Evolutionary conservation across 352 stramenopile genomes (phyloP).

Genomic region (Pythium pyrilobum): DNA sequence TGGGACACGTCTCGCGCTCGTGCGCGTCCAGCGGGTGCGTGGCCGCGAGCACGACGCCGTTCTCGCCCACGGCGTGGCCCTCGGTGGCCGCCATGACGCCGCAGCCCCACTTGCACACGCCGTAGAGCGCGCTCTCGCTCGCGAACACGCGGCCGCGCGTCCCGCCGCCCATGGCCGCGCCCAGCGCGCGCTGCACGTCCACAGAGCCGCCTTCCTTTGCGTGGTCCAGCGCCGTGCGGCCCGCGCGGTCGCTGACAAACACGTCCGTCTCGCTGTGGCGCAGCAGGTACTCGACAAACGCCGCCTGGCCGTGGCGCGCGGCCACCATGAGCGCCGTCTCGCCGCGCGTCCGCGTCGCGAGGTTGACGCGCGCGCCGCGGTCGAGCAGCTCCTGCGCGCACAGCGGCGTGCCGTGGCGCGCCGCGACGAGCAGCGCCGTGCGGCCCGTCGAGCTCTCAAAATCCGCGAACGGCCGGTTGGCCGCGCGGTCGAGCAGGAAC

Average conservation of each 20-base stretch:
- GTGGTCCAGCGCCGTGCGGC: conserved; percentile 41
- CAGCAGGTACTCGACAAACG: conserved; percentile 55
- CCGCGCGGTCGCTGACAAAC: conserved; percentile 22
- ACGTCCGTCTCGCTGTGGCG: conserved; percentile 31
- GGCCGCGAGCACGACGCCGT: conserved; percentile 22
- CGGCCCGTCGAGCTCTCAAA: conserved; percentile 47
- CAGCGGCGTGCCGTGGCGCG: conserved; percentile 37
- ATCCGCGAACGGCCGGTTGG: conserved; percentile 52
- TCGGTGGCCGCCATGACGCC: conserved; percentile 39
- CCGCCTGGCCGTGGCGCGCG: conserved; percentile 35
- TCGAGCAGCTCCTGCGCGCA: conserved; percentile 53
- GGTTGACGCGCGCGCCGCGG: conserved; percentile 47
- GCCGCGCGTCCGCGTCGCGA: conserved; percentile 19
- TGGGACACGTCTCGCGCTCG: conserved; percentile 37
- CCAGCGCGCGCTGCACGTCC: conserved; percentile 30
- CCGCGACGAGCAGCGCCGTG: conserved; percentile 42
- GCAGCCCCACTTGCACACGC: conserved; percentile 63
- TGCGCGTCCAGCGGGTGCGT: conserved; percentile 40
- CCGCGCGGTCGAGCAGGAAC: conserved; percentile 47
- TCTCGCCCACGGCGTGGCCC: conserved; percentile 19
- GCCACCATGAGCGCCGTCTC: conserved; percentile 61
- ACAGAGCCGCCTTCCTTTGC: conserved; percentile 26
- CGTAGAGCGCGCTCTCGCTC: conserved; percentile 34
- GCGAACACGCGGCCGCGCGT: conserved; percentile 31
- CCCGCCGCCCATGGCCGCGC: conserved; percentile 35